These are phyloP conservation scores for Rhodofomes roseus DNA, from an alignment of 1,284 basidiomycete genomes.

Conservation along the genomic window DNA sequence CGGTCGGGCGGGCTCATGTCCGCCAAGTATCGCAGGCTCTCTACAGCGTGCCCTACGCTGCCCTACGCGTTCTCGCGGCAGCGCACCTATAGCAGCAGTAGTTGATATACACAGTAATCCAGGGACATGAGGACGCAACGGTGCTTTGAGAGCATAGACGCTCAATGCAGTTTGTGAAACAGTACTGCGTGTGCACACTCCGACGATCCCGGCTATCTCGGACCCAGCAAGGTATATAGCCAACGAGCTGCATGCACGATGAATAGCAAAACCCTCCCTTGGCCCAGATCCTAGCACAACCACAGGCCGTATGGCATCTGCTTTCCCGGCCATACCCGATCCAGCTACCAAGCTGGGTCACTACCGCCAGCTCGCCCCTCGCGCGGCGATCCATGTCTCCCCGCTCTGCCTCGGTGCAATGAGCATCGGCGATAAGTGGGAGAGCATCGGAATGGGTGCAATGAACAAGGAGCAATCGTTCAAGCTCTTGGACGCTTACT, in stretches of 20 bases:
- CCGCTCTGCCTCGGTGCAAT: slow-evolving; percentile 42
- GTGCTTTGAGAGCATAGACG: too few relatives aligned
- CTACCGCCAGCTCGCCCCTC: slow-evolving; percentile 10
- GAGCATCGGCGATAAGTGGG: slow-evolving; percentile 49
- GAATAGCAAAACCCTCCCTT: too few relatives aligned
- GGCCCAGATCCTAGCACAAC: background rate
- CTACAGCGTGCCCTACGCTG: background rate
- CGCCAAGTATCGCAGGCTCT: background rate
- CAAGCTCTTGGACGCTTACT: slow-evolving; percentile 31
- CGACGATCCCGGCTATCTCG: too few relatives aligned
- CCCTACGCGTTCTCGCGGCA: too few relatives aligned
- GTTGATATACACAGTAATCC: background rate
- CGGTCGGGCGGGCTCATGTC: background rate
- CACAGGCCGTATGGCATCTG: too few relatives aligned
- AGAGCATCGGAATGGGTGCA: slow-evolving; percentile 28
- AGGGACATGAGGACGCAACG: too few relatives aligned
- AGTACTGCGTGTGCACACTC: too few relatives aligned
- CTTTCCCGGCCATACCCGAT: background rate
- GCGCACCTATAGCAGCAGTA: background rate
- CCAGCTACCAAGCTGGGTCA: slow-evolving; percentile 11
- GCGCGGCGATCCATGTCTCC: slow-evolving; percentile 15
- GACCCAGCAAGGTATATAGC: too few relatives aligned
- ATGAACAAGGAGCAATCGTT: slow-evolving; percentile 35
- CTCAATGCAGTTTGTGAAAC: too few relatives aligned
- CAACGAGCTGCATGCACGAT: too few relatives aligned